Base-by-base conservation (phyloP, 2,329 filamentous ascomycete species). In the Curvularia eragrostidis region DNA sequence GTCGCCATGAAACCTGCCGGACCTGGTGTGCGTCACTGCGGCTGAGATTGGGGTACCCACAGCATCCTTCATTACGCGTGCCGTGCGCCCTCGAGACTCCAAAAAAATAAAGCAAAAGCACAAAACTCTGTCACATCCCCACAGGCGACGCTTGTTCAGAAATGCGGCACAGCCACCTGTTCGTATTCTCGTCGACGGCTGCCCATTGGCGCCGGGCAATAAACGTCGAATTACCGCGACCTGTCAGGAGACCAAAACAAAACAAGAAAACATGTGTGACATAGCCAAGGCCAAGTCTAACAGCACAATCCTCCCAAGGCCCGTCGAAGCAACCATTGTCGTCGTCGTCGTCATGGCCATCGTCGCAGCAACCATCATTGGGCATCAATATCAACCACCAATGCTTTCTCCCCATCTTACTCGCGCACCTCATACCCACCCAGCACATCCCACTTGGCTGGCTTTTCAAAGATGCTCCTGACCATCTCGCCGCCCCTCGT, bases 401-500 rank as follows among this genome's bases (percentile, higher is more conserved):
- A 46, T 30, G n/a, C 26, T 46, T 24, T 30, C 44, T 10, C 30
- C n/a, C 19, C 34, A 23, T 47, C 44, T 53, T 60, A 63, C 43
- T 54, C 47, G 44, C 57, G 55, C 57, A 54, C 60, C 41, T 69
- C 66, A 55, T 67, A 72, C 12, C 66, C 67, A 13, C 67, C 67
- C 30, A 72, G 34, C 36, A 64, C 65, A 36, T 70, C 67, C 71
- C 67, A 73, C 39, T 64, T 66, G 8, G 63, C 49, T 18, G 59
- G 62, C 63, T 71, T 71, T 54, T 72, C 84, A 75, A 95, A 95
- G 59, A 95, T 88, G 34, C 87, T 89, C 59, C 88, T 78, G 18
- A 94, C 89, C 73, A 95, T 87, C 78, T 95, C 90, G 24, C 90
- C 91, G 32, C 90, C 89, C 53, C 91, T 82, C 24, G 88, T 87